These are phyloP conservation scores for Aureobasidium namibiae DNA, from an alignment of 2,329 filamentous ascomycete species.

Conservation along the genomic window DNA sequence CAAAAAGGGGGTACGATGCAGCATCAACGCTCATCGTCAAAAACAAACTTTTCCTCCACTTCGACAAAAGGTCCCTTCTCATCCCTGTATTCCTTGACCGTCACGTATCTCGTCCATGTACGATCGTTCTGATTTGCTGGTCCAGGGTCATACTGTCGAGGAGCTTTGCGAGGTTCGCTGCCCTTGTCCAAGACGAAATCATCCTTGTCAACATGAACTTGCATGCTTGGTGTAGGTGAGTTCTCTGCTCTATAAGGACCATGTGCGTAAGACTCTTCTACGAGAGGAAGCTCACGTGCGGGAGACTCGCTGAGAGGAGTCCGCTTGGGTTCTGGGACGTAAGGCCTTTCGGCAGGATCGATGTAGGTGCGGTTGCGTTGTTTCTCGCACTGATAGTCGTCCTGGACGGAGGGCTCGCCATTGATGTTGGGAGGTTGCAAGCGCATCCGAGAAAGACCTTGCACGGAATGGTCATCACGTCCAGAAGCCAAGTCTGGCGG, in stretches of 20 bases:
- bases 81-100: slow-evolving; percentile 7
- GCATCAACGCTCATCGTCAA: slow-evolving; percentile 1
- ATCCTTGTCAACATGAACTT: slow-evolving; percentile 4
- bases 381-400: not conserved
- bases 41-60: slow-evolving; percentile 13
- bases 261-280: not conserved
- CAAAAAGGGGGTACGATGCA: not conserved
- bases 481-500: not conserved
- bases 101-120: slow-evolving; percentile 1
- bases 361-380: not conserved
- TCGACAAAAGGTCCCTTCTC: slow-evolving; percentile 3
- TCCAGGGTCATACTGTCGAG: not conserved
- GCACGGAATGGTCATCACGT: not conserved
- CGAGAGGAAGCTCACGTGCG: slow-evolving; percentile 3
- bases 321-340: not conserved
- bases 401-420: not conserved
- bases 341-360: not conserved
- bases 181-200: not conserved
- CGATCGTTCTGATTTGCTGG: not conserved
- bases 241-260: slow-evolving; percentile 9
- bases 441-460: not conserved
- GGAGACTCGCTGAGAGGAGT: slow-evolving; percentile 10
- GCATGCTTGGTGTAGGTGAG: slow-evolving; percentile 7
- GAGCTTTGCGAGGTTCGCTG: not conserved
- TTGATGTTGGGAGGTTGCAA: not conserved